Evolutionary conservation across 768 basidiomycete species (phyloP).

Genomic region (Floccularia luteovirens): DNA sequence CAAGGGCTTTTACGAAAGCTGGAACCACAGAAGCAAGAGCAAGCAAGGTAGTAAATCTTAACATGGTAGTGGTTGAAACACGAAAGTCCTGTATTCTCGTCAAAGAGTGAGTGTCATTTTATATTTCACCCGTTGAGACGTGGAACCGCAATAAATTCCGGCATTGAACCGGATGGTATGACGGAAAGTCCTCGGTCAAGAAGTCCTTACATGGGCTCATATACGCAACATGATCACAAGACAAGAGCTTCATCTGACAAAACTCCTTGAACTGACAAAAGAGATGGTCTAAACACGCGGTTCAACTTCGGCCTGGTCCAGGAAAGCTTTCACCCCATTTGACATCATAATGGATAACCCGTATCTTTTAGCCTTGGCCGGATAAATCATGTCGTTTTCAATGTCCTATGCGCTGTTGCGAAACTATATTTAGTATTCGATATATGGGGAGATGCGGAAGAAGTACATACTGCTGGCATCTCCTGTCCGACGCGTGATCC

Average conservation of each 20-base stretch:
- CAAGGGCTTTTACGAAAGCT: conserved; percentile 33
- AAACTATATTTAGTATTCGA: no score
- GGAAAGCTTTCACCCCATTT: neutral
- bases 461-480: no score
- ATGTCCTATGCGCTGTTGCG: no score
- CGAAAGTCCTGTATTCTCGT: conserved; percentile 7
- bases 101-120: conserved; percentile 8
- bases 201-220: neutral
- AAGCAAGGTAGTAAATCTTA: conserved; percentile 36
- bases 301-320: conserved; percentile 12
- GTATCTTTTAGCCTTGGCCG: no score
- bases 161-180: conserved; percentile 22
- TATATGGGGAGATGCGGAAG: no score
- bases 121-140: conserved; percentile 8
- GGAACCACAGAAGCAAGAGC: conserved; percentile 35
- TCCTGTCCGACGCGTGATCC: no score
- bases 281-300: conserved; percentile 9
- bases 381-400: no score
- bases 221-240: conserved; percentile 16
- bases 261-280: conserved; percentile 4
- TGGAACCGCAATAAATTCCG: conserved; percentile 24
- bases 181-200: conserved; percentile 21
- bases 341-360: no score
- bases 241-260: conserved; percentile 15
- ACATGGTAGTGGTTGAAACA: conserved; percentile 23